Base-by-base conservation (phyloP, 306 rosid species). In the Castanea crenata region DNA sequence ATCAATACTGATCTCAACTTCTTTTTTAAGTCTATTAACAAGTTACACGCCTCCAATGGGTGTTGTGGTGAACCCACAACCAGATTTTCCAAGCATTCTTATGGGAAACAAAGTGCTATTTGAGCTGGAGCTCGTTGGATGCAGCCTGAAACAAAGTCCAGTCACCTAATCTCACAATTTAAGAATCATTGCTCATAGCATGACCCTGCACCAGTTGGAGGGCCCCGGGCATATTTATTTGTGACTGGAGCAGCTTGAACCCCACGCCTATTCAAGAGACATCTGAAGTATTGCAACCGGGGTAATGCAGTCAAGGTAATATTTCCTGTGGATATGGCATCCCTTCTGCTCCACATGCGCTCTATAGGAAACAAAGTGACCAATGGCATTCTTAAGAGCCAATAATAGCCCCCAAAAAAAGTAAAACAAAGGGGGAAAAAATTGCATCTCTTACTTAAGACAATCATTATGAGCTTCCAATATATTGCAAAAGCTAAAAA, bases 211-310 rank as follows among this genome's bases (percentile, higher is more conserved):
- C 94, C 92, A 5, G 2, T 52, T 3, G 99, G 99, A 55, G 99
- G 88, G 11, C 73, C 79, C 82, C 97, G 91, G 77, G 96, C 98
- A 63, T 80, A 81, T 52, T 10, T 71, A 69, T 91, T 93, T 19
- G 88, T 85, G 67, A 89, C 92, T 2, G 99, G 98, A 79, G 99
- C 97, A 14, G 97, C 98, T 27, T 87, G 74, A 76, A 96, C 87
- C 59, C 99, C 99, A 18, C 98, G 92, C 73, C 81, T 76, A 77
- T 88, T 91, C 85, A 96, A 86, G 73, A 96, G 87, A 77, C 99
- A 96, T 84, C 98, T 78, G 86, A 96, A 96, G 89, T 91, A 74
- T 23, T 85, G 93, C 84, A 91, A 64, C 49, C 98, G 88, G 1
- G 90, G 94, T 68, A 92, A 78, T 4, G 82, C 96, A 4, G 90